Base-by-base conservation (phyloP, 352 stramenopile species). In the Phytophthora rubi region DNA sequence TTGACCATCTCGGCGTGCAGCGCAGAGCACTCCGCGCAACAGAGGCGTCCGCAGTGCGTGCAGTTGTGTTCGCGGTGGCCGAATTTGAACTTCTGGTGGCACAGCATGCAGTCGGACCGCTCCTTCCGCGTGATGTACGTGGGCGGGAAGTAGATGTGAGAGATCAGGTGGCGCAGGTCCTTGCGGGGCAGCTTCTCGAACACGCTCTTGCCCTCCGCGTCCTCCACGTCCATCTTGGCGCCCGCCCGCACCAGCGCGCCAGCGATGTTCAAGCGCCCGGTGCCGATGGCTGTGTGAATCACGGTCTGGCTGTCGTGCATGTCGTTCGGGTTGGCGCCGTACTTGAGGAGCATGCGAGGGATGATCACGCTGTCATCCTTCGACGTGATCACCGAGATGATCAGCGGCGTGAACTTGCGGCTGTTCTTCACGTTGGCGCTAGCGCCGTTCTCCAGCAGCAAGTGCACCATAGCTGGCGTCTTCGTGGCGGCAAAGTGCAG, bases 41-140 rank as follows among this genome's bases (percentile, higher is more conserved):
- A 90, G 18, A 94, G 76, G 23, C 88, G 83, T 2, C 86, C 88
- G 47, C 88, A 96, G 70, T 94, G 88, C 58, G 86, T 94, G 83
- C 88, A 96, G 69, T 96, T 94, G 77, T 83, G 79, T 77, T 96
- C 93, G 57, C 88, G 86, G 58, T 87, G 71, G n/a, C 86, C 84
- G 66, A 96, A 96, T 65, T 90, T 91, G 76, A 94, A 81, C 73
- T 96, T 96, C 75, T 94, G 92, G 49, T 78, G 75, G 77, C 88
- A 96, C 45, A 96, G 59, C 88, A 96, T 96, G 73, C 88, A 96
- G 54, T 88, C 85, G 30, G 70, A 68, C 39, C 88, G 86, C 70
- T 96, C 88, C 66, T 96, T 96, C 65, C 89, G 85, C 35, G 84
- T 93, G 61, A 96, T 96, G 74, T 92, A 89, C 54, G 88, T 96